A percentile compares a stretch with the other conserved stretches of the same genome.
phyloP scores from a whole-genome alignment of 2,329 filamentous ascomycete species.

The Aureobasidium melanogenum region DNA sequence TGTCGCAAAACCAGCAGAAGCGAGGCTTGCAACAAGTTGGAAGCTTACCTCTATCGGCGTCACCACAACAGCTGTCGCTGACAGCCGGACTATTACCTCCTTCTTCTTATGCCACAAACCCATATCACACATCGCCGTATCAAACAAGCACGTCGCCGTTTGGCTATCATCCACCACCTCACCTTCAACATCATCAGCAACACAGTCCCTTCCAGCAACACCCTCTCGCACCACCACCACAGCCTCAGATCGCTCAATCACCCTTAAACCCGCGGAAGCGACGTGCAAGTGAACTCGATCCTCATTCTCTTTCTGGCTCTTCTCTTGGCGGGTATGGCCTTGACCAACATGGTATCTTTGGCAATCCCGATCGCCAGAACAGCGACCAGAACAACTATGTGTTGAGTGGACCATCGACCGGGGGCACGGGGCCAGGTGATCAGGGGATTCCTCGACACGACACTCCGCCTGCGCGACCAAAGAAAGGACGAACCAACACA shows the following conservation, averaged over 20 bases:
- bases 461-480: slow-evolving; percentile 34
- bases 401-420: not conserved
- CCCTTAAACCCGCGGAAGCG: slow-evolving; percentile 28
- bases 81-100: slow-evolving; percentile 5
- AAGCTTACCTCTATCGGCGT: slow-evolving; percentile 1
- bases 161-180: slow-evolving; percentile 16
- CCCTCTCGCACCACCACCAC: slow-evolving; percentile 30
- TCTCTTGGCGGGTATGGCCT: slow-evolving; percentile 23
- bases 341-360: slow-evolving; percentile 17
- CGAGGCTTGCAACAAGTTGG: slow-evolving; percentile 9
- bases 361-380: slow-evolving; percentile 12
- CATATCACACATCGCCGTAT: slow-evolving; percentile 26
- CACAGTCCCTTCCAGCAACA: slow-evolving; percentile 33
- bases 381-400: slow-evolving; percentile 6
- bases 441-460: slow-evolving; percentile 5
- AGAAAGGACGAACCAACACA: slow-evolving; percentile 97
- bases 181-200: slow-evolving; percentile 16
- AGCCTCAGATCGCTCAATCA: slow-evolving; percentile 23
- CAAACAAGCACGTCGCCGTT: slow-evolving; percentile 27
- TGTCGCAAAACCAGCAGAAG: slow-evolving; percentile 10
- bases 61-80: slow-evolving; percentile 7
- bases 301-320: slow-evolving; percentile 21
- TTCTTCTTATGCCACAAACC: slow-evolving; percentile 11
- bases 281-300: slow-evolving; percentile 26
- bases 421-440: not conserved